Percentiles rank a stretch among this genome's conserved stretches.
These are phyloP conservation scores for Cystobasidiaceae sp. DNA, from an alignment of 1,284 basidiomycete genomes.

Conservation along the genomic window DNA sequence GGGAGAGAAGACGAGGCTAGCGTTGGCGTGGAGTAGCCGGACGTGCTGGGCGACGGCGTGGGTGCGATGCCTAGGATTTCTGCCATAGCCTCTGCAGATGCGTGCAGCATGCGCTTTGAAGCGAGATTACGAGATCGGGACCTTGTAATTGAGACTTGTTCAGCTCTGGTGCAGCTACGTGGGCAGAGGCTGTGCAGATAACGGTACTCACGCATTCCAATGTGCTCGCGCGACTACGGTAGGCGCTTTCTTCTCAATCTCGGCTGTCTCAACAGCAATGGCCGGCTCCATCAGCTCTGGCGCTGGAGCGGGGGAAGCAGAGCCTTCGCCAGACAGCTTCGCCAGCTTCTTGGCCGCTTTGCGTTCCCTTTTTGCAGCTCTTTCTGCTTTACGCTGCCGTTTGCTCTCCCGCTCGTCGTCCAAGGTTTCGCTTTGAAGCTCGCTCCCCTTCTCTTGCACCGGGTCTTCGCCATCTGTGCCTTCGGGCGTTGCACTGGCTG, in stretches of 20 bases:
- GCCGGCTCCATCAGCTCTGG: no score
- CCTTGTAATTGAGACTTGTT: no score
- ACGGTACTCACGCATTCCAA: constrained; percentile 40
- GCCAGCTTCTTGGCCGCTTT: constrained; percentile 19
- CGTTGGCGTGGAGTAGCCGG: constrained; percentile 12
- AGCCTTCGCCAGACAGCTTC: not conserved
- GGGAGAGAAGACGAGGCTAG: not conserved
- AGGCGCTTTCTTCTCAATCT: no score
- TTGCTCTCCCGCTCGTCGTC: no score
- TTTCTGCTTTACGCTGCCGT: constrained; percentile 26
- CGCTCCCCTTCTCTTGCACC: no score
- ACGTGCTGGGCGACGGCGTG: constrained; percentile 9
- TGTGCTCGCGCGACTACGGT: no score
- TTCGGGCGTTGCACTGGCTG: constrained; percentile 20
- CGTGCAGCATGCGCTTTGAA: constrained; percentile 38
- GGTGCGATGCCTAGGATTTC: constrained; percentile 42
- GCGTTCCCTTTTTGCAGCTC: not conserved
- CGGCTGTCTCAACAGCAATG: no score
- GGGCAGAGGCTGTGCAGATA: no score
- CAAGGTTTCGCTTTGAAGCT: constrained; percentile 14
- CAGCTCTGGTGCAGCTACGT: no score
- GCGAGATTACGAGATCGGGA: constrained; percentile 27
- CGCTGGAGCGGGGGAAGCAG: not conserved
- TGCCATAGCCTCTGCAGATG: constrained; percentile 38
- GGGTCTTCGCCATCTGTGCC: constrained; percentile 19